phyloP scores from a whole-genome alignment of 768 basidiomycete genomes.

The Trametes villosa region DNA sequence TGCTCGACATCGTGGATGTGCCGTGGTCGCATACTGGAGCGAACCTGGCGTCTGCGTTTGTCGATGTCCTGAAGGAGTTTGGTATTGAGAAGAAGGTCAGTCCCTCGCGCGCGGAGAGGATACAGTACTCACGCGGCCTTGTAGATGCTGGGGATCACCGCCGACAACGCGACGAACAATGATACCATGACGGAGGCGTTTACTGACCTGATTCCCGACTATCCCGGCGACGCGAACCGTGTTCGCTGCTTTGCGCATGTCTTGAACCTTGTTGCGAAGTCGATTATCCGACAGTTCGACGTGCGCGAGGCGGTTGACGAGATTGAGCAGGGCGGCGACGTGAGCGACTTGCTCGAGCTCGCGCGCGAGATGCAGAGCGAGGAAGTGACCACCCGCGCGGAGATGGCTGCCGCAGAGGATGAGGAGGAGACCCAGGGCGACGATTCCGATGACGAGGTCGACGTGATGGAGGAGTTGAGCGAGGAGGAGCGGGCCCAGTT shows the following conservation, averaged over 20 bases:
- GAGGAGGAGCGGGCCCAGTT: constrained; percentile 1
- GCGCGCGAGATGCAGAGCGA: background rate
- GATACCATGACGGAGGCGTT: constrained; percentile 18
- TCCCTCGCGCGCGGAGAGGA: too few species aligned
- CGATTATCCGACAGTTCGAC: constrained; percentile 21
- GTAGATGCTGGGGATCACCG: constrained; percentile 19
- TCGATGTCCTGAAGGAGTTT: constrained; percentile 35
- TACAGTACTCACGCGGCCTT: too few species aligned
- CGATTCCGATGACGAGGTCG: background rate
- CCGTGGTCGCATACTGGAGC: constrained; percentile 26
- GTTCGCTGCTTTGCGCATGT: constrained; percentile 24
- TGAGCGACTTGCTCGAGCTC: background rate
- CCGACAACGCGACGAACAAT: constrained; percentile 26
- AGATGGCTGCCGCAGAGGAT: background rate
- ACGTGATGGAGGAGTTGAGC: background rate
- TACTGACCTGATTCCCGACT: background rate
- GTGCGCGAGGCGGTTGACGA: background rate
- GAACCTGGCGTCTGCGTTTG: too few species aligned
- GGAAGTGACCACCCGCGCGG: background rate
- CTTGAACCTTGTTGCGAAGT: constrained; percentile 14
- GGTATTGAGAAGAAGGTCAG: constrained; percentile 41
- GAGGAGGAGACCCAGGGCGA: background rate
- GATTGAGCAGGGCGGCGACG: background rate
- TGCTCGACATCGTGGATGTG: constrained; percentile 46
- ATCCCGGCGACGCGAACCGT: background rate